These are phyloP conservation scores for Phialophora expanda DNA, from an alignment of 2,329 filamentous ascomycete genomes.

Conservation along the genomic window DNA sequence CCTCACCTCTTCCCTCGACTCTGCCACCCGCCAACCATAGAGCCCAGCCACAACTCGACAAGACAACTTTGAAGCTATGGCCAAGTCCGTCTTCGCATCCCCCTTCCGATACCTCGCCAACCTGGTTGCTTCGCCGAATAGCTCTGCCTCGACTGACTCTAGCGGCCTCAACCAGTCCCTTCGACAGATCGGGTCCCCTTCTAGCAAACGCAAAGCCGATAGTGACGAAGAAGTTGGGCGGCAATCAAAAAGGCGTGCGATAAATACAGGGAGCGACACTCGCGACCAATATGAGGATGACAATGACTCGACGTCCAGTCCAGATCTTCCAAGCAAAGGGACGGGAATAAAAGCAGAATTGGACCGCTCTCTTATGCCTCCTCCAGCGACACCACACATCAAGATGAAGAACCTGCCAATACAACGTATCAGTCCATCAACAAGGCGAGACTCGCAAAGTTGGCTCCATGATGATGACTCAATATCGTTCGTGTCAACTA, in stretches of 20 bases:
- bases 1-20: constrained; percentile 1
- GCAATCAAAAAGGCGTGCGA: constrained; percentile 22
- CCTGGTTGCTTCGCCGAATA: constrained; percentile 5
- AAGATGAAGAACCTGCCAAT: not conserved
- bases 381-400: constrained; percentile 27
- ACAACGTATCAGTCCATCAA: not conserved
- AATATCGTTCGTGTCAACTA: constrained; percentile 27
- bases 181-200: constrained; percentile 9
- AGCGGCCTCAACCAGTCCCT: not conserved
- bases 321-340: not conserved
- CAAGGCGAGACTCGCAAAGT: not conserved
- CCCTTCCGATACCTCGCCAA: constrained; percentile 15
- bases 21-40: not conserved
- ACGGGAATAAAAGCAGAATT: constrained; percentile 11
- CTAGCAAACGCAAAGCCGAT: constrained; percentile 27
- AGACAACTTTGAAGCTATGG: constrained; percentile 10
- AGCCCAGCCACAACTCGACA: not conserved
- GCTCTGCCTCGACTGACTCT: not conserved
- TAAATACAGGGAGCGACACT: constrained; percentile 10
- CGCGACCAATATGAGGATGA: constrained; percentile 15
- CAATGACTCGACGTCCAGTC: constrained; percentile 1
- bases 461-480: constrained; percentile 27
- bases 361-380: constrained; percentile 36
- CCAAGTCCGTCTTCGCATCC: constrained; percentile 10
- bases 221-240: constrained; percentile 13